Evolutionary conservation across 179 eudicot genomes (phyloP).

Genomic region (Vitellaria paradoxa): DNA sequence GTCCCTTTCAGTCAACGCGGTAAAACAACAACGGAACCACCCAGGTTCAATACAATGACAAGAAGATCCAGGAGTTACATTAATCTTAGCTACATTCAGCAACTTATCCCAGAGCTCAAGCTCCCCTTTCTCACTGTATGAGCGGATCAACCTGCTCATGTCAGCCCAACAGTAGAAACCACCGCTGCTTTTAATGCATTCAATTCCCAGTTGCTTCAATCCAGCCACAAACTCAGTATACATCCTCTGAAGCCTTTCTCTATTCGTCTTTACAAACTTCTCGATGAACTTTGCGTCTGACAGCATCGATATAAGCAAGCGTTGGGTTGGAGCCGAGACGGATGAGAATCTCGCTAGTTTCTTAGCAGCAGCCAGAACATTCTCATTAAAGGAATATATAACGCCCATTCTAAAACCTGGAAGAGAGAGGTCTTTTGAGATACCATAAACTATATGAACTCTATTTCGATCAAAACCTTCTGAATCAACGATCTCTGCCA

Average conservation of each 20-base stretch:
- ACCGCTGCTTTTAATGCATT: slow-evolving; percentile 48
- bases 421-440: slow-evolving; percentile 76
- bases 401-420: slow-evolving; percentile 54
- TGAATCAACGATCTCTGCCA: slow-evolving; percentile 67
- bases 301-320: slow-evolving; percentile 56
- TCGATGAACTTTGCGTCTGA: slow-evolving; percentile 52
- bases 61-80: slow-evolving; percentile 71
- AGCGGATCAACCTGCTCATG: slow-evolving; percentile 69
- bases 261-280: slow-evolving; percentile 38
- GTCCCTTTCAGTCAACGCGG: slow-evolving; percentile 55
- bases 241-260: slow-evolving; percentile 52
- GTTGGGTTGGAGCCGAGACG: slow-evolving; percentile 58
- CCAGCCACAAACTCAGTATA: slow-evolving; percentile 45
- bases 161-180: slow-evolving; percentile 83
- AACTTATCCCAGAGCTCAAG: slow-evolving; percentile 89
- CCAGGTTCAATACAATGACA: slow-evolving; percentile 96
- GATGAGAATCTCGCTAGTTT: slow-evolving; percentile 69
- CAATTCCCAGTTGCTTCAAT: slow-evolving; percentile 60
- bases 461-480: slow-evolving; percentile 59
- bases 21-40: slow-evolving; percentile 78
- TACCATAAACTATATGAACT: slow-evolving; percentile 66
- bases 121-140: slow-evolving; percentile 86
- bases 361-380: slow-evolving; percentile 53
- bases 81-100: slow-evolving; percentile 67
- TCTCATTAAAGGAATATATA: slow-evolving; percentile 57